Base-by-base conservation (phyloP, 768 basidiomycete species). In the Mrakia hoshinonis region DNA sequence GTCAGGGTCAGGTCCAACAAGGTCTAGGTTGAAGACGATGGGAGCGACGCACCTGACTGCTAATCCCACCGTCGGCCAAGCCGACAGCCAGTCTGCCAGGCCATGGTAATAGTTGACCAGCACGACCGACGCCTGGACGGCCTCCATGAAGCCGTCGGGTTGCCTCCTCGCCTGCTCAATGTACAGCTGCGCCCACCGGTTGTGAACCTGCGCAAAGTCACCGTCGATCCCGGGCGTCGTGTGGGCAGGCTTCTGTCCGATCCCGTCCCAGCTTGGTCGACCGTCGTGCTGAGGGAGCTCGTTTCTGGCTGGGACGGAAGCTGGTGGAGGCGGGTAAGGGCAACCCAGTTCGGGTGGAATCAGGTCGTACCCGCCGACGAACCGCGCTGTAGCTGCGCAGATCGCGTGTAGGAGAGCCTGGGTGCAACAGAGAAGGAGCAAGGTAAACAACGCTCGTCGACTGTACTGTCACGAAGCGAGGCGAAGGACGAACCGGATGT, bases 201-300 rank as follows among this genome's bases (percentile, higher is more conserved):
- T 36, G 11, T 61, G 58, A 22, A 61, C 36, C 58, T 61, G 58
- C 10, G 31, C 58, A 39, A 61, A 61, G 36, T 61, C 58, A 13
- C 36, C 58, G 58, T 61, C 58, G 3, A 61, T 31, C 11, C 58
- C 58, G 31, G 31, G 31, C 12, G 31, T 36, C 5, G 36, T 39
- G 6, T 6, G 10, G 7, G 36, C 6, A 6, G 58, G 58, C 9
- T 20, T 31, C 6, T 3, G 4, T 0, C 34, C 31, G 6, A 61
- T 0, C 2, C 58, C 58, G 22, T 61, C 58, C 58, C 58, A 61
- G 7, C 2, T 20, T 22, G 58, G 58, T 36, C 36, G 58, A n/a
- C 58, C 58, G 43, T 43, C 43, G 43, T 43, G 43, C 7, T 43
- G 6, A 0, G 36, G 36, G 12, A 61, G 58, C 15, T 61, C 34